Evolutionary conservation across 208 protist genomes (phyloP), one percentile per base, ranked within the genome.

Genomic region (Trypanosoma conorhini): DNA sequence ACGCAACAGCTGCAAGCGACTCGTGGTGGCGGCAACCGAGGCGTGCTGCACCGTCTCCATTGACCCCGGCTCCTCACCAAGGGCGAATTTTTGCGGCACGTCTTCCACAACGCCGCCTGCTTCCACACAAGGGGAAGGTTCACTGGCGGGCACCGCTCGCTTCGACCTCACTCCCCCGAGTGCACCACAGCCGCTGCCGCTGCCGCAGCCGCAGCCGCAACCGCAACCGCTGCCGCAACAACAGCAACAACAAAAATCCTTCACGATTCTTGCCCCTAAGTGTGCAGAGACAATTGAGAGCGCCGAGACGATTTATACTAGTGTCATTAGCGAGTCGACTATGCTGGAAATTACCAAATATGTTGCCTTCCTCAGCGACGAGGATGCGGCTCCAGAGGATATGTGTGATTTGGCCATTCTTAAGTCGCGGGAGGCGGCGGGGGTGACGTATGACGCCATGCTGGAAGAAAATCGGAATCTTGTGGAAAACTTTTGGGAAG

Each of bases 351-450:
- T 97, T 21, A 79, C 82, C 15, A 97, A 97, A 79, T 86, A 81
- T 54, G 81, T 95, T 33, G 88, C 83, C 28, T 89, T 89, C 75
- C 86, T 95, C 40, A 79, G 81, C 56, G 83, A 92, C 69, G 88
- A 93, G 44, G 89, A 95, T 61, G 85, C 83, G 0, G 58, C 79
- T 57, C 82, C 79, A 58, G 90, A 97, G 62, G 93, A 97, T 70
- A 60, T 97, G 62, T 80, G 81, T 59, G 89, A 93, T 57, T 70
- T 94, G 30, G 86, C 87, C 12, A 80, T 86, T 35, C 80, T 86
- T 48, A 72, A 77, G 30, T 85, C 87, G 17, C 78, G 80, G n/a
- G 74, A 76, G 66, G 87, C 86, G n/a, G 83, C 86, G 21, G 46
- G 35, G 4, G 46, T 79, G 4, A 83, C 88, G 71, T 93, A 89